Base-by-base conservation (phyloP, 2,329 filamentous ascomycete species). In the Hirsutella rhossiliensis region DNA sequence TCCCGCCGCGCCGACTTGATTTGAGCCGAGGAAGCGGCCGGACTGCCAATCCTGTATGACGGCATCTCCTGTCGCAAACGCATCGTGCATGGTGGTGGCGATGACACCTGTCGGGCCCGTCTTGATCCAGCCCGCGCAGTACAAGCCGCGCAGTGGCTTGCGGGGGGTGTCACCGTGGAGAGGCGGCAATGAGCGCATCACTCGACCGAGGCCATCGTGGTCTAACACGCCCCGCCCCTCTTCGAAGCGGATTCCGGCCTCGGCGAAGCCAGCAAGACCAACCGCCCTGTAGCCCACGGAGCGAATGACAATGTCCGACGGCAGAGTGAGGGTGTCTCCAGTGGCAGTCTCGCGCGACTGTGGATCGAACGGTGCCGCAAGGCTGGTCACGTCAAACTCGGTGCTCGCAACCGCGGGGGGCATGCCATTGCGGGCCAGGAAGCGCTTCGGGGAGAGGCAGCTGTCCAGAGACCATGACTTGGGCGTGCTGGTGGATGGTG, bases 91-190 rank as follows among this genome's bases (percentile, higher is more conserved):
- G 0, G 92, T 98, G 28, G 83, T 88, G 1, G 90, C 90, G 60
- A 98, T 98, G 4, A 97, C 89, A 3, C 92, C 92, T 0, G 88
- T 96, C 0, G 92, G 90, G 0, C 92, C 92, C 31, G 84, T 78
- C 67, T 97, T 97, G 11, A 96, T 88, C 92, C 92, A 98, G 0
- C 92, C 92, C 15, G 90, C 85, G 51, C 88, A 94, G 64, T 98
- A 98, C 27, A 95, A 63, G 0, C 90, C 87, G 0, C 82, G 78
- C 57, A 51, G 68, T 55, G 48, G 72, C 63, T 51, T 68, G 53
- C 58, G 38, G 3, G 40, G 13, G 13, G 11, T 47, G 50, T 58
- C 53, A 17, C 47, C 50, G 18, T 48, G 34, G 42, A 20, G 37
- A 47, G 54, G 47, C 45, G 56, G 54, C 12, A 50, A 62, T 53